Conservation (phyloP, 2,329 filamentous ascomycete species). For the Claviceps humidiphila region DNA sequence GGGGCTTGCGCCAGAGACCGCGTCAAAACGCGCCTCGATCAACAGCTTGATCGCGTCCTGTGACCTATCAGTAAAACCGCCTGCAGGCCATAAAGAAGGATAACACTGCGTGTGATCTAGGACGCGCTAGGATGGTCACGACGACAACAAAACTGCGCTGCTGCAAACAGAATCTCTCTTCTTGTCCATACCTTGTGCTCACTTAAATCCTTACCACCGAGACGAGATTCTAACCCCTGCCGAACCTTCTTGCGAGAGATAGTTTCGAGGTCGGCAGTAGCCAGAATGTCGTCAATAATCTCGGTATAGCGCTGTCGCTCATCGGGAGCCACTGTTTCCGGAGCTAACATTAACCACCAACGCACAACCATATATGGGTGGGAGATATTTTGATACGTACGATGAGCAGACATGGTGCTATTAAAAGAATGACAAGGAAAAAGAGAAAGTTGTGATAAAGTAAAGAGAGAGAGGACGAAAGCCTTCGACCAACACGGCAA, state of each 20-base stretch:
- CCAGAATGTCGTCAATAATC: constrained; percentile 48
- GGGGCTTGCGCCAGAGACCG: constrained; percentile 42
- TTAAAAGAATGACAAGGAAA: not conserved
- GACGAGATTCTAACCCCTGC: constrained; percentile 38
- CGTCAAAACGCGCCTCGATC: constrained; percentile 63
- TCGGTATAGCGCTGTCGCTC: constrained; percentile 40
- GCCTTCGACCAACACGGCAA: not conserved
- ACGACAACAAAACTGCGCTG: not conserved
- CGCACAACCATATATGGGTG: not conserved
- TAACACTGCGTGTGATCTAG: not conserved
- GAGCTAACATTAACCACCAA: not conserved
- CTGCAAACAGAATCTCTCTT: not conserved
- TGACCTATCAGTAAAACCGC: not conserved
- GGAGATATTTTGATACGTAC: constrained; percentile 7
- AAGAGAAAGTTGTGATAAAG: not conserved
- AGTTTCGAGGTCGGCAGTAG: constrained; percentile 45
- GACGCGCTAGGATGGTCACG: not conserved
- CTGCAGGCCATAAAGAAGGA: not conserved
- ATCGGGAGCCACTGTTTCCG: constrained; percentile 30
- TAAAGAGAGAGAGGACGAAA: not conserved
- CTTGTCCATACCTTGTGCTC: constrained; percentile 38
- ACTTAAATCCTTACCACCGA: constrained; percentile 44
- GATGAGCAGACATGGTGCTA: constrained; percentile 13
- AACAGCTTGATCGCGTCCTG: constrained; percentile 58
- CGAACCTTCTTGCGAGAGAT: constrained; percentile 51